Base-by-base conservation (phyloP, 176 grass and related monocot species). In the Oryza glumipatula region DNA sequence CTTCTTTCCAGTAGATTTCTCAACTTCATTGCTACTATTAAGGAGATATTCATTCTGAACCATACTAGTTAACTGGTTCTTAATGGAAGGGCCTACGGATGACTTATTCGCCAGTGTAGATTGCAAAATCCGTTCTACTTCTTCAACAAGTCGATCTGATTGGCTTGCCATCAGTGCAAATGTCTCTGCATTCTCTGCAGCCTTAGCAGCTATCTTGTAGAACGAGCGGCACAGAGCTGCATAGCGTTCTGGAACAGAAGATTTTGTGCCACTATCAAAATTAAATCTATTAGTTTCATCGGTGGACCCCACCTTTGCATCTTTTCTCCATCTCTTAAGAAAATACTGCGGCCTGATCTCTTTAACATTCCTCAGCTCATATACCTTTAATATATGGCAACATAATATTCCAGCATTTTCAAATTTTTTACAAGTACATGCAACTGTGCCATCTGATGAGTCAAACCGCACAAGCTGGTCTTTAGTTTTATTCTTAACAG, bases 341-440 rank as follows among this genome's bases (percentile, higher is more conserved):
- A 98, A 87, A 82, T 91, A 98, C 44, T 92, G 89, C n/a, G 21
- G 66, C 45, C 87, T 76, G 67, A 95, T 87, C 77, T 98, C 93
- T 92, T 92, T 89, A 54, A 95, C 75, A 78, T 85, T 95, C 76
- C 85, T 94, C 28, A 94, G 73, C 56, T 92, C 96, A 77, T 90
- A 89, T 81, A 98, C 89, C 84, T 98, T 98, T 51, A 98, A 76
- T 85, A 95, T 70, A 90, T 98, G 96, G 51, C 91, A 95, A 87
- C 96, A 98, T 71, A 92, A 84, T 66, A 98, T 83, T 66, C 93
- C 96, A 82, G 76, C 54, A 84, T 70, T 72, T 93, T 95, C 96
- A 88, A 95, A 89, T 67, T 83, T 98, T 82, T 88, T 93, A 70
- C 96, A 95, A 60, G 90, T 98, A 77, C 96, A 98, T 32, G 86